phyloP scores from a whole-genome alignment of 2,329 filamentous ascomycete species.

The Trichophyton rubrum region DNA sequence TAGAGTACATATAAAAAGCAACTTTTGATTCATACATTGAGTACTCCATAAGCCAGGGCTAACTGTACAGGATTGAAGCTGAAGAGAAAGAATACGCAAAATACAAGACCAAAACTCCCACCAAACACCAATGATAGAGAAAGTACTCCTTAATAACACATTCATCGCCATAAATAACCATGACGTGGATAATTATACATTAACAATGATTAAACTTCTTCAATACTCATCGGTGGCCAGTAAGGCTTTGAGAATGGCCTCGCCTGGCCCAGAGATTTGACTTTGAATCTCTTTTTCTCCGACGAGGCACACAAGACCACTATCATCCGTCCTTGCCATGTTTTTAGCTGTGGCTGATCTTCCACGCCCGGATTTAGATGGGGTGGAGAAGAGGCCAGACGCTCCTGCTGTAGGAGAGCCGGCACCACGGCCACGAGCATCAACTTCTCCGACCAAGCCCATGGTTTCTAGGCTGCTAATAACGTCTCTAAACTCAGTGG shows the following conservation, averaged over 20 bases:
- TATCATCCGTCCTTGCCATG: conserved; percentile 55
- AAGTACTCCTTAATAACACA: background rate
- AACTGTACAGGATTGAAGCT: background rate
- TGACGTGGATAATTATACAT: background rate
- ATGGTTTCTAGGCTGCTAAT: conserved; percentile 79
- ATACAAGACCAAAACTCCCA: background rate
- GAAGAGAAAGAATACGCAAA: background rate
- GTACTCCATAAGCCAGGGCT: background rate
- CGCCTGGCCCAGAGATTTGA: conserved; percentile 48
- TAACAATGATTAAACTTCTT: conserved; percentile 3
- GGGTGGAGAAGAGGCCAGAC: conserved; percentile 48
- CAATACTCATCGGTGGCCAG: conserved; percentile 16
- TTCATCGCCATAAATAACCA: conserved; percentile 1
- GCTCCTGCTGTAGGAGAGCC: conserved; percentile 21
- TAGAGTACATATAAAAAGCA: background rate
- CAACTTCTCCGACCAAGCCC: conserved; percentile 58
- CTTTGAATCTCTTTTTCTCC: conserved; percentile 66
- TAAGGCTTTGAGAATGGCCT: conserved; percentile 33
- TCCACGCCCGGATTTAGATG: conserved; percentile 53
- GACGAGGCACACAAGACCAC: conserved; percentile 63
- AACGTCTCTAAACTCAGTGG: conserved; percentile 89
- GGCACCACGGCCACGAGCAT: conserved; percentile 60
- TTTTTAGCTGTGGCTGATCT: conserved; percentile 39
- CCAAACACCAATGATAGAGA: conserved; percentile 9
- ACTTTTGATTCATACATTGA: background rate